Evolutionary conservation across 129 eudicot genomes (phyloP).

Genomic region (Lactuca sativa): DNA sequence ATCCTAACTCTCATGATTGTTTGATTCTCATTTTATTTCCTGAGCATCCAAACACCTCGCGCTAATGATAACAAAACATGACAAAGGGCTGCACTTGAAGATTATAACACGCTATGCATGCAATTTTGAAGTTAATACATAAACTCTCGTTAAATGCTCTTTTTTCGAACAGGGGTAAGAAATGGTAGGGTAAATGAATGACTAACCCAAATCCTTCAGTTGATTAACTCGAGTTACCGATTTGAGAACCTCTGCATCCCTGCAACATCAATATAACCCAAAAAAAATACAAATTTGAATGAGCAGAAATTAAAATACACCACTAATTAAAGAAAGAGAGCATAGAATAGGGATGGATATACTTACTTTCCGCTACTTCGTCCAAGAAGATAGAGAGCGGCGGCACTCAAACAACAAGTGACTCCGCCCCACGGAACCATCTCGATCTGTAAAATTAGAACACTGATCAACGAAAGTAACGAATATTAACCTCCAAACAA

Average conservation of each 20-base stretch:
- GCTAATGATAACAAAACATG: not conserved
- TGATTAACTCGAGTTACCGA: conserved; percentile 88
- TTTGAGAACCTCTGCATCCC: conserved; percentile 91
- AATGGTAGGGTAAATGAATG: not conserved
- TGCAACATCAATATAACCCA: conserved; percentile 28
- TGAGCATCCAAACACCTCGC: not conserved
- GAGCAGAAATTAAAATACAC: not conserved
- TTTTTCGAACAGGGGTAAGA: not conserved
- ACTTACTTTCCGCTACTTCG: conserved; percentile 82
- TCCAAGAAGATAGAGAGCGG: conserved; percentile 96
- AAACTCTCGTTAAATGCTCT: not conserved
- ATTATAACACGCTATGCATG: too few relatives aligned
- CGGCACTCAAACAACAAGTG: conserved; percentile 87
- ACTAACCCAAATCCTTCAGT: conserved; percentile 83
- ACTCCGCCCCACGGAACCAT: conserved; percentile 96
- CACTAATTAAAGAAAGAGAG: not conserved
- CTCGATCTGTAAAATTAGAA: not conserved
- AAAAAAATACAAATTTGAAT: conserved; percentile 1
- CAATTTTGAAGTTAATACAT: too few relatives aligned
- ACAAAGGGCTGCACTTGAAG: too few relatives aligned
- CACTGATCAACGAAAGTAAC: conserved; percentile 8
- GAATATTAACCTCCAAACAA: conserved; percentile 13
- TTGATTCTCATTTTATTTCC: not conserved
- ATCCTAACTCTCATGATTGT: not conserved
- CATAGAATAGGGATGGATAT: not conserved